Conservation (phyloP, 2,329 filamentous ascomycete genomes). For the Ophiocordyceps unilateralis region DNA sequence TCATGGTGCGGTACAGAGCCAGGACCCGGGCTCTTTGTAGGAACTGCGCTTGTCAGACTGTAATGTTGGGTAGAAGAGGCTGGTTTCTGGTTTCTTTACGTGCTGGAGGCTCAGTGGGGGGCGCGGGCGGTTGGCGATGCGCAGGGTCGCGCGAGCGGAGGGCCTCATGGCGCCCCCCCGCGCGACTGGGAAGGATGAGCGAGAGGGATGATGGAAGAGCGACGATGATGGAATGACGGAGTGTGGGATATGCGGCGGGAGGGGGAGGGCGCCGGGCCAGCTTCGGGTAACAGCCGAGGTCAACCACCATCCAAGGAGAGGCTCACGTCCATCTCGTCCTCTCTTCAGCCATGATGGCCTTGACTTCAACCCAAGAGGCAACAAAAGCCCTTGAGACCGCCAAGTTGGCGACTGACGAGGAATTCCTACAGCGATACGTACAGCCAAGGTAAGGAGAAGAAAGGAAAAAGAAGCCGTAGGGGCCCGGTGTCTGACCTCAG, state of each 20-base stretch:
- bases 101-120: background rate
- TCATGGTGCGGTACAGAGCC: constrained; percentile 38
- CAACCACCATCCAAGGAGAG: no score
- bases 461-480: no score
- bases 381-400: constrained; percentile 26
- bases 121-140: no score
- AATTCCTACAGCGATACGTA: constrained; percentile 31
- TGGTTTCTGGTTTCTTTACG: background rate
- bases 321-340: no score
- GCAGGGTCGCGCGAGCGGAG: no score
- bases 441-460: constrained; percentile 29
- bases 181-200: background rate
- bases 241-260: background rate
- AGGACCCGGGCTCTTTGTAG: constrained; percentile 37
- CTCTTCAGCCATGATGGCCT: background rate
- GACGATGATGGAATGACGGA: background rate
- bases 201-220: background rate
- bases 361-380: background rate
- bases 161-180: no score
- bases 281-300: background rate
- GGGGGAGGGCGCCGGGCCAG: background rate
- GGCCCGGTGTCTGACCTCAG: no score
- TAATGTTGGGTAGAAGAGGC: no score
- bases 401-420: constrained; percentile 27
- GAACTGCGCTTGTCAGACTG: constrained; percentile 25